phyloP scores from a whole-genome alignment of 2,329 filamentous ascomycete genomes.

The Metarhizium robertsii region DNA sequence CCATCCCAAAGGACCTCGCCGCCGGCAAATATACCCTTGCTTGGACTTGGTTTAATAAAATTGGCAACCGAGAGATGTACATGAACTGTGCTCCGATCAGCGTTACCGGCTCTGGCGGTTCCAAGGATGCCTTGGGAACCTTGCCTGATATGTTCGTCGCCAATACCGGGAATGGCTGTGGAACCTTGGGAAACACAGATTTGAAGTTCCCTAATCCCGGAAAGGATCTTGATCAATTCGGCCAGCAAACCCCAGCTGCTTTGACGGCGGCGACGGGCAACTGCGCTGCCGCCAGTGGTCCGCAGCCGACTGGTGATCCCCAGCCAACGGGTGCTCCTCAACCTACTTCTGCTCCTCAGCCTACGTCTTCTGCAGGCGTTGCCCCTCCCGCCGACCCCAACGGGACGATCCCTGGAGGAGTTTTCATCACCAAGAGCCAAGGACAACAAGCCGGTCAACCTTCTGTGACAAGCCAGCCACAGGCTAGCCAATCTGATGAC shows the following conservation, averaged over 20 bases:
- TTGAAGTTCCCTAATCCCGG: slow-evolving; percentile 56
- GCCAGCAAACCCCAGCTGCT: slow-evolving; percentile 24
- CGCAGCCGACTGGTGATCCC: slow-evolving; percentile 4
- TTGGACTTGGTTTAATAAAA: slow-evolving; percentile 91
- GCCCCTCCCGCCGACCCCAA: not conserved
- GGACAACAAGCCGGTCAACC: slow-evolving; percentile 4
- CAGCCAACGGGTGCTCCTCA: slow-evolving; percentile 3
- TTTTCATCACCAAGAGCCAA: slow-evolving; percentile 27
- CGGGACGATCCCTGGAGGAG: slow-evolving; percentile 23
- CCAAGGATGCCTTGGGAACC: slow-evolving; percentile 41
- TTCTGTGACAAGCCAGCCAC: not conserved
- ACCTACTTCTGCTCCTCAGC: not conserved
- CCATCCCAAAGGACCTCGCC: slow-evolving; percentile 61
- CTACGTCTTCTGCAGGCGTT: not conserved
- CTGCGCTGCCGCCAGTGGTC: slow-evolving; percentile 9
- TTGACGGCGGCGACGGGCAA: slow-evolving; percentile 15
- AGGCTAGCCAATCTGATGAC: not conserved
- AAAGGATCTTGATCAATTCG: slow-evolving; percentile 38
- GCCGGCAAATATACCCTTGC: slow-evolving; percentile 72
- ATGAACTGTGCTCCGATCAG: slow-evolving; percentile 85
- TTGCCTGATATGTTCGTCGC: slow-evolving; percentile 66
- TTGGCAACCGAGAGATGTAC: slow-evolving; percentile 94
- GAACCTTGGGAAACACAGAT: slow-evolving; percentile 38
- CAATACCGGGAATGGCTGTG: slow-evolving; percentile 51
- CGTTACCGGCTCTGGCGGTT: slow-evolving; percentile 45